Base-by-base conservation (phyloP, 352 stramenopile species). In the Salisapilia sapeloensis region DNA sequence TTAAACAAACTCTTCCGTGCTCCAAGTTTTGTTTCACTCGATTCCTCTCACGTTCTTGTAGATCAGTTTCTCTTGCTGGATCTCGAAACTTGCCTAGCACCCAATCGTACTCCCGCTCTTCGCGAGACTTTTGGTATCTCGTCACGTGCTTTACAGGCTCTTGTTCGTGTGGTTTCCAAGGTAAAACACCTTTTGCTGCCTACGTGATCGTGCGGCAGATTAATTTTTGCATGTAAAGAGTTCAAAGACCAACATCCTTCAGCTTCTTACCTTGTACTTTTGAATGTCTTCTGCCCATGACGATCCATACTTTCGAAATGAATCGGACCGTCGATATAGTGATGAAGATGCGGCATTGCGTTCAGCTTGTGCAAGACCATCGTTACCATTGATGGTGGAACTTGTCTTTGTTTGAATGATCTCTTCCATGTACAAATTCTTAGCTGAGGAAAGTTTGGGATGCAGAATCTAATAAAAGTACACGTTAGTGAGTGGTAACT, bases 31-130 rank as follows among this genome's bases (percentile, higher is more conserved):
- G 46, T 14, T 64, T 64, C 12, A 57, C 29, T 14, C 50, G 43
- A 21, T 34, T 22, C 7, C 40, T 41, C 31, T 79, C 63, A 6
- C 56, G 38, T 2, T 50, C 29, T 21, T 58, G 50, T 16, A 39
- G 33, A 16, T 46, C 29, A 3, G 45, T 8, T 22, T 75, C 69
- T 20, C 54, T 54, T 23, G 71, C 54, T 12, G 67, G 50, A n/a
- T 80, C 60, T 0, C 69, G 61, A 28, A 75, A 77, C 20, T 75
- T 62, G n/a, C 60, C 64, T 11, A 75, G 34, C 19, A 84, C 52
- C 24, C 74, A 39, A 37, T 84, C 62, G 31, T 80, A 84, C 24
- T 81, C 57, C 2, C 69, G 57, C 39, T 84, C 62, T 46, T 81
- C 50, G 12, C 64, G 45, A 10, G 64, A 70, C 35, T 78, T 81